These are phyloP conservation scores for Cladobotryum protrusum DNA, from an alignment of 2,329 filamentous ascomycete genomes.

Conservation along the genomic window DNA sequence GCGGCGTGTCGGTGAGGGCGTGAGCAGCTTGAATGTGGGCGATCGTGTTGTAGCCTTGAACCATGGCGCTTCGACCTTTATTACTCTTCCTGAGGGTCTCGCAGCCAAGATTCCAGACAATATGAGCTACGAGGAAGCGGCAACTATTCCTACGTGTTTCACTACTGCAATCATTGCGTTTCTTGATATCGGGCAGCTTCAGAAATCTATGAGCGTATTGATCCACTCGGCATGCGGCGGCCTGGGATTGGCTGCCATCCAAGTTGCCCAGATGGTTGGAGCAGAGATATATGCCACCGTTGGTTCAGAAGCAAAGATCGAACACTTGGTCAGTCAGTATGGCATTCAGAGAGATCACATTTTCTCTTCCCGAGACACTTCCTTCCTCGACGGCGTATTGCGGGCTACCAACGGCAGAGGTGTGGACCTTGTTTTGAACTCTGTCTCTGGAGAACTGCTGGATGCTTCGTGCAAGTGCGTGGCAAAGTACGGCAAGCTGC, in stretches of 20 bases:
- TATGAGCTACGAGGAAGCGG: too few species aligned
- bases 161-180: too few species aligned
- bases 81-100: too few species aligned
- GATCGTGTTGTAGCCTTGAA: slow-evolving; percentile 25
- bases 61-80: too few species aligned
- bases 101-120: too few species aligned
- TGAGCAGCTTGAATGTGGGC: slow-evolving; percentile 20
- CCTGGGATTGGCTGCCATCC: slow-evolving; percentile 2
- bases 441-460: slow-evolving; percentile 34
- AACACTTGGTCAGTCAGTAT: slow-evolving; percentile 25
- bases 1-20: too few species aligned
- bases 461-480: slow-evolving; percentile 39
- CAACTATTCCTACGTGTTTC: too few species aligned
- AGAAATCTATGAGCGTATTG: slow-evolving; percentile 2
- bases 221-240: slow-evolving; percentile 8
- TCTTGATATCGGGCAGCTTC: too few species aligned
- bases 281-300: slow-evolving; percentile 26
- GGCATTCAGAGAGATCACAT: slow-evolving; percentile 27
- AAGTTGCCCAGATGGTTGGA: slow-evolving; percentile 3
- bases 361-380: slow-evolving; percentile 26
- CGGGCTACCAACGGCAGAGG: slow-evolving; percentile 20
- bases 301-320: slow-evolving; percentile 27
- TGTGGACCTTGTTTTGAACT: slow-evolving; percentile 35
- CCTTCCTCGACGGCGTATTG: slow-evolving; percentile 26
- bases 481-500: slow-evolving; percentile 36